A percentile compares a stretch with the other conserved stretches of the same genome.
Evolutionary conservation across 805 yeast species (phyloP).

Genomic region (Wickerhamiella qilinensis): DNA sequence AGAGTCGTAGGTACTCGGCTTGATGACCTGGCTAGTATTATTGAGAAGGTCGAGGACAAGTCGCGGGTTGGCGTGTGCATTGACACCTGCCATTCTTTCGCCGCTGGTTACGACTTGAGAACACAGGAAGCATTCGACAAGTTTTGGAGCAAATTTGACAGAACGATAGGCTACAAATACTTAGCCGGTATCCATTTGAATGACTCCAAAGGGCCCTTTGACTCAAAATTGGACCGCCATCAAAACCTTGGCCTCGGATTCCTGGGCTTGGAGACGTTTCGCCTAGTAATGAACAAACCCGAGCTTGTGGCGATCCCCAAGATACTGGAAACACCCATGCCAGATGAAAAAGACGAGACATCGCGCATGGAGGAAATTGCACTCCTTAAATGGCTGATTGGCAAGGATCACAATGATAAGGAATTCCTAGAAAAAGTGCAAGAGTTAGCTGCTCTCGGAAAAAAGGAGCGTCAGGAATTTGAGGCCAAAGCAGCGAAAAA

Average conservation of each 20-base stretch:
- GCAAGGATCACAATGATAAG: constrained; percentile 33
- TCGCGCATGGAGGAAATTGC: constrained; percentile 70
- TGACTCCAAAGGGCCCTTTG: constrained; percentile 89
- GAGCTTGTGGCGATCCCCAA: constrained; percentile 56
- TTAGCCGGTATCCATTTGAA: constrained; percentile 73
- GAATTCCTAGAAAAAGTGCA: constrained; percentile 36
- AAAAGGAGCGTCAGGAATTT: constrained; percentile 53
- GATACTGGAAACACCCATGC: constrained; percentile 66
- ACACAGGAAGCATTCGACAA: constrained; percentile 36
- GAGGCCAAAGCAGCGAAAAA: constrained; percentile 48
- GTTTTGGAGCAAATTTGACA: constrained; percentile 69
- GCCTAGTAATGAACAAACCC: constrained; percentile 55
- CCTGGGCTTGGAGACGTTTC: constrained; percentile 70
- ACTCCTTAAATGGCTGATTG: constrained; percentile 61
- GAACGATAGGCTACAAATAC: constrained; percentile 55
- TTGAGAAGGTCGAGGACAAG: constrained; percentile 65
- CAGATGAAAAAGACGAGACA: constrained; percentile 22
- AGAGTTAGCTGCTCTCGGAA: constrained; percentile 44
- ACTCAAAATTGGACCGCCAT: constrained; percentile 81
- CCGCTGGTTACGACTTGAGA: constrained; percentile 88
- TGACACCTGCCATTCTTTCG: constrained; percentile 92
- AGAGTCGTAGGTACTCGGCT: constrained; percentile 61
- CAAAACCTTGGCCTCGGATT: constrained; percentile 83
- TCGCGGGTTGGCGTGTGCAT: constrained; percentile 85
- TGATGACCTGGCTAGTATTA: constrained; percentile 60